Conservation (phyloP, 345 rosid genomes). For the Eucalyptus pauciflora region DNA sequence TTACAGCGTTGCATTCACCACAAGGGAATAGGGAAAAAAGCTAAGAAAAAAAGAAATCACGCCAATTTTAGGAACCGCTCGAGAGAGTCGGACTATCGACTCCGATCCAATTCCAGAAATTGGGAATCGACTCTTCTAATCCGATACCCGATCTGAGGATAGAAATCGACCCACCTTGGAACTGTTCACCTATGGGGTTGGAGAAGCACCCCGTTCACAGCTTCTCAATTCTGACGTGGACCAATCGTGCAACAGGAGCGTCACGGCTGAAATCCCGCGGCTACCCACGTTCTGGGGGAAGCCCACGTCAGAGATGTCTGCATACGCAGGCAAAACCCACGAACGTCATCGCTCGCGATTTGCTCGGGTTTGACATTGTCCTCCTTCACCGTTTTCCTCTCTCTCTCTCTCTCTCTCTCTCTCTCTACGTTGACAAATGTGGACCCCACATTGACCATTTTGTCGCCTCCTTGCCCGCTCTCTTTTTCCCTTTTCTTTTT, state of each 20-base stretch:
- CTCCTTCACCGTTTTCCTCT: not conserved
- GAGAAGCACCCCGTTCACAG: fast-evolving
- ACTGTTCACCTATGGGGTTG: fast-evolving
- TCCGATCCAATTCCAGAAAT: fast-evolving
- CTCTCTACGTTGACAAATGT: not conserved
- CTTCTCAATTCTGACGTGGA: not conserved
- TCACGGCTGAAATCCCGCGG: not conserved
- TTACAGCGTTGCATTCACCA: fast-evolving
- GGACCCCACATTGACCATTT: not conserved
- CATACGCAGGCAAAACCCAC: not conserved
- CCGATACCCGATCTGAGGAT: fast-evolving
- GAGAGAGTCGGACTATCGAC: fast-evolving
- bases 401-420: not conserved
- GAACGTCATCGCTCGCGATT: not conserved
- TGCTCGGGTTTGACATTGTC: not conserved
- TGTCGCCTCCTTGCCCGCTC: not conserved
- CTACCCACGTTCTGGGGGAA: not conserved
- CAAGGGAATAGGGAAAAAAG: not conserved
- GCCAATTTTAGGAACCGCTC: fast-evolving
- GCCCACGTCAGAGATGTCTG: not conserved
- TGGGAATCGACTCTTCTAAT: not conserved
- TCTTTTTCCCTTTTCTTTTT: not conserved
- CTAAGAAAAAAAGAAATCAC: fast-evolving
- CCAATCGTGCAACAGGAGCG: not conserved
- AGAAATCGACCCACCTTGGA: fast-evolving